A percentile compares a stretch with the other conserved stretches of the same genome.
phyloP scores from a whole-genome alignment of 306 rosid species.

The Carpinus viminea region DNA sequence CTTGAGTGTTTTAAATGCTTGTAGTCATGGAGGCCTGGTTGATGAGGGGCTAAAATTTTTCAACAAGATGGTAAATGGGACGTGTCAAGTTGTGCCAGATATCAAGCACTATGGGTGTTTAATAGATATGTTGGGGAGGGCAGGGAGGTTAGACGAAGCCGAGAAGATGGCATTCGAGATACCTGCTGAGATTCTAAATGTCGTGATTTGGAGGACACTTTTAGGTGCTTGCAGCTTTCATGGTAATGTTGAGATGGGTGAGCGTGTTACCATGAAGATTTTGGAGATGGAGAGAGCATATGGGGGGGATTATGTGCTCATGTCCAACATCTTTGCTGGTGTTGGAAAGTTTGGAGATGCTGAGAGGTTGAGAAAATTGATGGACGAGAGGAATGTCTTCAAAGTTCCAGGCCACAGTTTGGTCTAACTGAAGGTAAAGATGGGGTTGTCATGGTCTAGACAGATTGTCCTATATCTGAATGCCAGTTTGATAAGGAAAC shows the following conservation, averaged over 20 bases:
- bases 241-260: slow-evolving; percentile 57
- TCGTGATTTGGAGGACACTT: slow-evolving; percentile 70
- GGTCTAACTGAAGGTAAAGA: slow-evolving; percentile 31
- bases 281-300: slow-evolving; percentile 54
- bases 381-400: slow-evolving; percentile 48
- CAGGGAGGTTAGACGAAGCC: slow-evolving; percentile 73
- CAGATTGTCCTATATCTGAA: neutral
- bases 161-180: slow-evolving; percentile 59
- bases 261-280: slow-evolving; percentile 58
- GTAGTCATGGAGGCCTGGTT: slow-evolving; percentile 76
- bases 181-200: slow-evolving; percentile 56
- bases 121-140: slow-evolving; percentile 73
- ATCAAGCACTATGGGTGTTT: slow-evolving; percentile 73
- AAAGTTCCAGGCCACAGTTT: slow-evolving; percentile 70
- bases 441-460: neutral
- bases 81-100: slow-evolving; percentile 44
- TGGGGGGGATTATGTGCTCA: slow-evolving; percentile 82
- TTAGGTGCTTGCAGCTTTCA: slow-evolving; percentile 72
- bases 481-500: neutral
- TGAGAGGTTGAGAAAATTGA: slow-evolving; percentile 61
- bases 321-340: slow-evolving; percentile 72
- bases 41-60: slow-evolving; percentile 70
- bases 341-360: slow-evolving; percentile 69
- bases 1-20: slow-evolving; percentile 63
- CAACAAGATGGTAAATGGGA: slow-evolving; percentile 48